These are phyloP conservation scores for Astrocystis sublimbata DNA, from an alignment of 495 filamentous ascomycete genomes.

Conservation along the genomic window DNA sequence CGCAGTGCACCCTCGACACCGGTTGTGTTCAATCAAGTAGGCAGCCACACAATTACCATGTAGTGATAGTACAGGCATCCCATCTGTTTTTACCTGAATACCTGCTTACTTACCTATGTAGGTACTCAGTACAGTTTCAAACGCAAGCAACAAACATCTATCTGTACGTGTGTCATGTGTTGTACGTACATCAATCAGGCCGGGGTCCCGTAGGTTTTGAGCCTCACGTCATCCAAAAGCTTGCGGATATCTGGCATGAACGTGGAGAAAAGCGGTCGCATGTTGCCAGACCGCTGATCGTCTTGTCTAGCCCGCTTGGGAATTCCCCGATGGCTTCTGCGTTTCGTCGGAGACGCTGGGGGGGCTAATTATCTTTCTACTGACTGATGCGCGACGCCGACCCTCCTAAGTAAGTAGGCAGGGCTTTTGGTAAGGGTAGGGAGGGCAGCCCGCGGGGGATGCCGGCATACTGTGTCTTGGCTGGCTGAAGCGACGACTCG, in stretches of 20 bases:
- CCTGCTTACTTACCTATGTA: neutral
- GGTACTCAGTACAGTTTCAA: neutral
- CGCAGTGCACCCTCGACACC: too few species aligned
- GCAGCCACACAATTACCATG: too few species aligned
- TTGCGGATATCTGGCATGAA: conserved; percentile 24
- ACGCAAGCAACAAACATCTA: neutral
- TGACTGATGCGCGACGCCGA: too few species aligned
- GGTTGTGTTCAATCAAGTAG: too few species aligned
- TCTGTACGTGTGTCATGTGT: conserved; percentile 2
- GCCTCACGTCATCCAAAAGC: conserved; percentile 17
- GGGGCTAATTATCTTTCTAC: conserved; percentile 9
- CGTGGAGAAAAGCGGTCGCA: conserved; percentile 21
- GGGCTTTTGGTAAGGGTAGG: neutral
- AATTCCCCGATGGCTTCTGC: conserved; percentile 9
- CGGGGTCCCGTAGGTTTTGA: conserved; percentile 18
- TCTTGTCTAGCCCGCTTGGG: conserved; percentile 18
- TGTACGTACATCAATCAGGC: conserved; percentile 13
- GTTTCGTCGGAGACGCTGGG: neutral
- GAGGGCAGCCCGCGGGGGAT: too few species aligned
- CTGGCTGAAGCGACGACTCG: too few species aligned
- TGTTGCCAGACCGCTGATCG: conserved; percentile 19
- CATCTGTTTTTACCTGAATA: too few species aligned
- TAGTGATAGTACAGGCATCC: too few species aligned
- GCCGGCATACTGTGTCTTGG: too few species aligned
- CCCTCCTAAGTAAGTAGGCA: too few species aligned